Percentiles rank a stretch among this genome's conserved stretches.
Evolutionary conservation across 176 grass and related monocot species (phyloP).

Genomic region (Microstegium vimineum): DNA sequence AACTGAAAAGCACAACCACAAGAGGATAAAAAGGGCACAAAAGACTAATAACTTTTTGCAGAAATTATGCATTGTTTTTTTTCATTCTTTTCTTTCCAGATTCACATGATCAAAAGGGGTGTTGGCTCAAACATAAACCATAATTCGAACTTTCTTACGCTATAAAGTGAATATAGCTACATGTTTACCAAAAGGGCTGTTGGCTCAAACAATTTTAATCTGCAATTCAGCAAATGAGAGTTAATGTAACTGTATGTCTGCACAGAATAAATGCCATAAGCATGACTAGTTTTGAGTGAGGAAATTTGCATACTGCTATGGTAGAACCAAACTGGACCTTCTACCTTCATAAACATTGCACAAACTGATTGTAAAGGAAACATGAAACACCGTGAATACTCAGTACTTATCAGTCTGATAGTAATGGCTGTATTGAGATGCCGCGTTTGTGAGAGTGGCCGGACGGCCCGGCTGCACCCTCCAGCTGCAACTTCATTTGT

Average conservation of each 20-base stretch:
- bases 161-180: background rate
- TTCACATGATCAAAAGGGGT: background rate
- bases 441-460: no score
- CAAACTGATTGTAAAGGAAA: conserved; percentile 3
- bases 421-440: background rate
- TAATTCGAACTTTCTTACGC: background rate
- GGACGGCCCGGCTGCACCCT: no score
- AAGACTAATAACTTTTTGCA: background rate
- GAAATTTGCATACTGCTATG: background rate
- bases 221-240: background rate
- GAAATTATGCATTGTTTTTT: background rate
- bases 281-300: background rate
- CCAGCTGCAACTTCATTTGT: no score
- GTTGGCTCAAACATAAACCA: no score
- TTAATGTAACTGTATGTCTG: conserved; percentile 1
- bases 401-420: background rate
- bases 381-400: background rate
- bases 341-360: background rate
- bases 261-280: background rate
- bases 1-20: background rate
- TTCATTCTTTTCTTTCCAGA: background rate
- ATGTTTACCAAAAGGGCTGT: background rate
- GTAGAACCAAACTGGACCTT: background rate
- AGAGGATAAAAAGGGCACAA: background rate
- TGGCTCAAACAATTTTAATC: background rate